Base-by-base conservation (phyloP, 768 basidiomycete genomes). In the Hericium erinaceus region DNA sequence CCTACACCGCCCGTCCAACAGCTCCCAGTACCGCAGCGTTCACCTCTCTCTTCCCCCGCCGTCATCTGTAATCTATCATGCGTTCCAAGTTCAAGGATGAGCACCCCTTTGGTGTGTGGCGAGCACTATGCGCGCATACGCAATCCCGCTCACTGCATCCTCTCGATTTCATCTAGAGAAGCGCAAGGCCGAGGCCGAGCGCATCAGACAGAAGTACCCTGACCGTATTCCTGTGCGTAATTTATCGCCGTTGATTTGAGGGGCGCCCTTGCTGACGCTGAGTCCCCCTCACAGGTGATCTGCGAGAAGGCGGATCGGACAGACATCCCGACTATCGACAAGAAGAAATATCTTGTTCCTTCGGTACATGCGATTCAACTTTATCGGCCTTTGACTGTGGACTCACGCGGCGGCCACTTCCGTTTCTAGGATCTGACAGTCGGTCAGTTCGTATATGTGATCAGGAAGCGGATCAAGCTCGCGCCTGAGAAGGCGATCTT, bases 271-370 rank as follows among this genome's bases (percentile, higher is more conserved):
- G 38, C 56, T 39, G 33, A 33, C 33, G 33, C 33, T 10, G 9
- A 33, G 38, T 51, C 40, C 52, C 57, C 58, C 52, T 57, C 58
- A 41, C 64, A 98, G 95, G 95, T 99, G 57, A 99, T 99, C 74
- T 99, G 97, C 75, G 97, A 99, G 82, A 98, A 97, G 77, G 95
- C 93, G 52, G 95, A 98, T 77, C 83, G 89, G 67, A 95, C 94
- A 56, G 97, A 99, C 76, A 98, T 99, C 71, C 92, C 95, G 0
- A 95, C 94, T 28, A 98, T 99, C 70, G 97, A 99, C 81, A 99
- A 99, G 90, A 98, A 99, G 94, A 99, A 99, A 80, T 99, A 99
- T 66, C 80, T 99, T 55, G 97, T 99, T 10, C 97, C 97, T 48
- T 95, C 94, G 56, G 95, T 95, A 67, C 48, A 60, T 66, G 89